Conservation (phyloP, 176 grass and related monocot genomes). For the Tillandsia fasciculata region DNA sequence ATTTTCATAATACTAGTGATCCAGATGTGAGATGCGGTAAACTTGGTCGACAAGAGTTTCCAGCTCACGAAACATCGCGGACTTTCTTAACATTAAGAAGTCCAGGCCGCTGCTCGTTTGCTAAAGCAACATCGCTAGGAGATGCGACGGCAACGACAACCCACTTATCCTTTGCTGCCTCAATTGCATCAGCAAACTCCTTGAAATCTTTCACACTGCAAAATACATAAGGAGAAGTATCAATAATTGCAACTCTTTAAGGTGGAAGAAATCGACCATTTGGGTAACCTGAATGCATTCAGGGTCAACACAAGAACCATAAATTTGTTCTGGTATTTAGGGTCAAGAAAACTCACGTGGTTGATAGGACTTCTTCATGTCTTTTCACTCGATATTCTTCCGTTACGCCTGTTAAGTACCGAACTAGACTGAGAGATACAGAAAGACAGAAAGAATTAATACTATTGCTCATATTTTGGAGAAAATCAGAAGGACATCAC, state of each 20-base stretch:
- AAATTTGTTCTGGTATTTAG: not conserved
- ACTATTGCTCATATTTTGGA: constrained; percentile 5
- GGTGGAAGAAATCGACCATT: not conserved
- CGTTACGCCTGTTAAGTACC: constrained; percentile 74
- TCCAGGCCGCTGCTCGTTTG: constrained; percentile 40
- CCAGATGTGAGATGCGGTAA: too few relatives aligned
- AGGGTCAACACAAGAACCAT: not conserved
- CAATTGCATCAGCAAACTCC: constrained; percentile 82
- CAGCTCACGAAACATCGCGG: constrained; percentile 27
- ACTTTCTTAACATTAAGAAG: constrained; percentile 64
- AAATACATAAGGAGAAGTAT: constrained; percentile 10
- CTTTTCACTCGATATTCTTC: constrained; percentile 74
- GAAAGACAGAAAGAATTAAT: not conserved
- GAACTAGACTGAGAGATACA: constrained; percentile 47
- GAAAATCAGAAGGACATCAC: not conserved
- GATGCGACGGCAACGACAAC: constrained; percentile 91
- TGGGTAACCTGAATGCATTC: not conserved
- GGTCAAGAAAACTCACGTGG: constrained; percentile 34
- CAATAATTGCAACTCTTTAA: not conserved
- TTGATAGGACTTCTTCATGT: constrained; percentile 87
- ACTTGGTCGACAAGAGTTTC: too few relatives aligned
- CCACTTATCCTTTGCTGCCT: constrained; percentile 65
- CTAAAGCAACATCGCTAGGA: constrained; percentile 49
- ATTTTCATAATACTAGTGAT: too few relatives aligned
- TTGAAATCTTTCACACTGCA: constrained; percentile 82